Evolutionary conservation across 2,329 filamentous ascomycete species (phyloP), one percentile per base, ranked within the genome.

Genomic region (Hypoxylon sp.): DNA sequence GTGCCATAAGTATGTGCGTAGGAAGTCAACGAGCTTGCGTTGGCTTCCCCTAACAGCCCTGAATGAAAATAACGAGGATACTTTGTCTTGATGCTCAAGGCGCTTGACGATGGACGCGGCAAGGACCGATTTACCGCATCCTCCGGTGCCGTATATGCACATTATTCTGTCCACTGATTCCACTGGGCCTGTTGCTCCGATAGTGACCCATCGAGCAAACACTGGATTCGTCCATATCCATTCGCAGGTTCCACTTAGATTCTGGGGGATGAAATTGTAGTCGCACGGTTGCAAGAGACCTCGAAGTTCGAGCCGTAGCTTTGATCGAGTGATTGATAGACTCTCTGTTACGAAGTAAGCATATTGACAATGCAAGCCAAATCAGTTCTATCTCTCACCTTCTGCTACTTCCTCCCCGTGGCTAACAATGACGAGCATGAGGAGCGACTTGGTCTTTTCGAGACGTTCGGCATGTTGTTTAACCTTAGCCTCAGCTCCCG

Each of bases 121-220:
- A 22, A 64, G 56, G 1, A 64, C 61, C 6, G 61, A 64, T 53
- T 64, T 64, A 5, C 61, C 61, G 28, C 61, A 64, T 6, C 56
- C 61, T 32, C 60, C 60, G 7, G 61, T 43, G 4, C 61, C 61
- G 30, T 60, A 44, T 43, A 64, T 49, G 19, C 61, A 64, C 55
- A 63, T 32, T 6, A 64, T 32, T 22, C 39, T 30, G 20, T 30
- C 20, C 11, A 44, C 30, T 22, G 17, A 44, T 15, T 26, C 20
- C 15, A 7, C 22, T 20, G 44, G 26, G 1, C 28, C 24, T 4
- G 34, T 15, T 10, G 5, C 8, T 30, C 49, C 13, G 13, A 34
- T 20, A 20, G 37, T 54, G 20, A 37, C 22, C 61, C 61, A 64
- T 44, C 55, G 46, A 19, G 22, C 22, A 30, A 64, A 64, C 20